Evolutionary conservation across 2,329 filamentous ascomycete genomes (phyloP).

Genomic region (Fusarium tuaranense): DNA sequence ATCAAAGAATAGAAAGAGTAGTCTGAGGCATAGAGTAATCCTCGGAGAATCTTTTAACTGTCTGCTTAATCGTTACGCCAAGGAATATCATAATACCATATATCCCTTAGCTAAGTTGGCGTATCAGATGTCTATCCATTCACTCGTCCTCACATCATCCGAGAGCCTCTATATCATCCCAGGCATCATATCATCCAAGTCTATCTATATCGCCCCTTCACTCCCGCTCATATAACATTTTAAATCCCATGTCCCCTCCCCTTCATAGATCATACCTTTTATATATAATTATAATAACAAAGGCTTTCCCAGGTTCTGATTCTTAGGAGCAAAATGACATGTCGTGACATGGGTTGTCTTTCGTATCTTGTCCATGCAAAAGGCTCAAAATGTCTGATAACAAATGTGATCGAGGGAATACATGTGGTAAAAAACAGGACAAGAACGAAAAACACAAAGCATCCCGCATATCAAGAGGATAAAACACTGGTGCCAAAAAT

Average conservation of each 20-base stretch:
- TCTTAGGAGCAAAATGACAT: not conserved
- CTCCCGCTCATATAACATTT: not conserved
- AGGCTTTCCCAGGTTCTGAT: not conserved
- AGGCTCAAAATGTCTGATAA: conserved; percentile 3
- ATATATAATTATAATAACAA: not conserved
- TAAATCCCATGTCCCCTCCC: not conserved
- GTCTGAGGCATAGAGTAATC: not conserved
- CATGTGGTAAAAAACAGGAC: conserved; percentile 1
- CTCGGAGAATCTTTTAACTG: too few species aligned
- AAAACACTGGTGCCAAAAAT: not conserved
- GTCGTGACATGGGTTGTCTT: not conserved
- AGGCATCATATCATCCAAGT: not conserved
- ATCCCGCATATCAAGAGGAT: not conserved
- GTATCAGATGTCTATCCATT: too few species aligned
- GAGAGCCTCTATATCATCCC: not conserved
- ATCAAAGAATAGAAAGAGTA: not conserved
- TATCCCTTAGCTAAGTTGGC: too few species aligned
- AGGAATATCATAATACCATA: too few species aligned
- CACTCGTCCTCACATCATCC: not conserved
- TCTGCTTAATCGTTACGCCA: too few species aligned
- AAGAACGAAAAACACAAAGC: not conserved
- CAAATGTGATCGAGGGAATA: not conserved
- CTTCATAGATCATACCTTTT: not conserved
- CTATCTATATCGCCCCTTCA: not conserved
- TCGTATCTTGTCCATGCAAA: not conserved